Evolutionary conservation across 1,284 basidiomycete genomes (phyloP).

Genomic region (Trametes sp.): DNA sequence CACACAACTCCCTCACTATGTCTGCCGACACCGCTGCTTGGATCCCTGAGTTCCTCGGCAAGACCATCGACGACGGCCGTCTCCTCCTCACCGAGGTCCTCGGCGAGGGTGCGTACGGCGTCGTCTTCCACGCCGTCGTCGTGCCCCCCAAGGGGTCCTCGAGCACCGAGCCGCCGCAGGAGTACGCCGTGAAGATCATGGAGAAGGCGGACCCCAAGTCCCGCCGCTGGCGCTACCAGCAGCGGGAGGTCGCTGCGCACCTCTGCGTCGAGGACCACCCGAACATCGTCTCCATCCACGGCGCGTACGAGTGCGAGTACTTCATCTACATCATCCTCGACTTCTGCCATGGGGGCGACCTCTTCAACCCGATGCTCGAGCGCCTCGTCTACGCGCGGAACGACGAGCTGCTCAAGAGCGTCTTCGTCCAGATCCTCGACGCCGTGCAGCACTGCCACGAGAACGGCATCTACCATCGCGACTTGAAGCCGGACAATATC

Average conservation of each 20-base stretch:
- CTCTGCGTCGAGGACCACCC: slow-evolving; percentile 60
- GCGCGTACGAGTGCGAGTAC: slow-evolving; percentile 60
- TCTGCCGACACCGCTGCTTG: slow-evolving; percentile 13
- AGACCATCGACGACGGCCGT: slow-evolving; percentile 39
- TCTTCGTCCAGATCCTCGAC: slow-evolving; percentile 69
- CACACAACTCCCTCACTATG: slow-evolving; percentile 9
- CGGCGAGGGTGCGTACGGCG: slow-evolving; percentile 45
- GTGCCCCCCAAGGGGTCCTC: slow-evolving; percentile 45
- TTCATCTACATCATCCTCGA: slow-evolving; percentile 70
- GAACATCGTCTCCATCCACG: slow-evolving; percentile 64
- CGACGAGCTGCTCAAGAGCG: slow-evolving; percentile 55
- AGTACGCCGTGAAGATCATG: slow-evolving; percentile 70
- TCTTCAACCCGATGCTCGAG: slow-evolving; percentile 66
- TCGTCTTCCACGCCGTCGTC: slow-evolving; percentile 45
- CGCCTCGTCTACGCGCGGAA: slow-evolving; percentile 55
- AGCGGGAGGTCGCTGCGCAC: slow-evolving; percentile 51
- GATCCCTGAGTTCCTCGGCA: slow-evolving; percentile 34
- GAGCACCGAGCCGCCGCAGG: slow-evolving; percentile 32
- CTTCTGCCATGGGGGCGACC: slow-evolving; percentile 67
- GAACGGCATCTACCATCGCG: slow-evolving; percentile 70
- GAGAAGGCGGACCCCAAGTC: slow-evolving; percentile 59
- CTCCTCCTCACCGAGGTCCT: slow-evolving; percentile 55
- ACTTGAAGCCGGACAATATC: slow-evolving; percentile 80
- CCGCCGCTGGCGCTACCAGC: slow-evolving; percentile 32
- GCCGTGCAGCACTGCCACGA: slow-evolving; percentile 67